These are phyloP conservation scores for Aspergillus wentii DNA, from an alignment of 495 filamentous ascomycete genomes.

Conservation along the genomic window DNA sequence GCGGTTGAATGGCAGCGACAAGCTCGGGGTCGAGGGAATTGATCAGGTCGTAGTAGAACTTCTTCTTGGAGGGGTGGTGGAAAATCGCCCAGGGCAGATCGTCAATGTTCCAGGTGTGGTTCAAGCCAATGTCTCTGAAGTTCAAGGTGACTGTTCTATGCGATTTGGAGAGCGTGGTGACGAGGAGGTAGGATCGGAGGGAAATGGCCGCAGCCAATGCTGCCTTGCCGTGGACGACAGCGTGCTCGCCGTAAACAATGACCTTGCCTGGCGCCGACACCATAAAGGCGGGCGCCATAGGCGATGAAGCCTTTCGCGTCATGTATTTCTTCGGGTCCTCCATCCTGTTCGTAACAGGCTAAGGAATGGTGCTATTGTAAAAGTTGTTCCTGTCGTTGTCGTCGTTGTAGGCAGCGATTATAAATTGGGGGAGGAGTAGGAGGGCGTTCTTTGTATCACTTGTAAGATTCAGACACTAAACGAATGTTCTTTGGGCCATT, in stretches of 20 bases:
- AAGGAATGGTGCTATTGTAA: conserved; percentile 19
- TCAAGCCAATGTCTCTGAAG: conserved; percentile 81
- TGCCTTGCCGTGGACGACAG: conserved; percentile 92
- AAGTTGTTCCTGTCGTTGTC: conserved; percentile 13
- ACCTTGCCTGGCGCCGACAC: conserved; percentile 96
- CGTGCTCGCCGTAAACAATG: conserved; percentile 95
- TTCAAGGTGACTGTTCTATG: conserved; percentile 76
- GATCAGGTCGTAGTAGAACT: conserved; percentile 85
- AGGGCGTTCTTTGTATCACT: no score
- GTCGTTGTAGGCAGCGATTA: conserved; percentile 9
- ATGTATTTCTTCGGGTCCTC: conserved; percentile 20
- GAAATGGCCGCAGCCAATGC: conserved; percentile 94
- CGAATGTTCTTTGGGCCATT: no score
- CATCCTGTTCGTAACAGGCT: conserved; percentile 14
- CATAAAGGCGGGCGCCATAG: conserved; percentile 83
- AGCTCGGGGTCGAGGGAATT: conserved; percentile 80
- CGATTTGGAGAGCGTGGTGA: conserved; percentile 84
- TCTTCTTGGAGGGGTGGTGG: conserved; percentile 75
- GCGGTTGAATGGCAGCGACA: conserved; percentile 69
- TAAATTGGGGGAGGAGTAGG: no score
- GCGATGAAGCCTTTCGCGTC: conserved; percentile 42
- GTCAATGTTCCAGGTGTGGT: conserved; percentile 91
- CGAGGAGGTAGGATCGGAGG: conserved; percentile 89
- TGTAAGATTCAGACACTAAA: no score
- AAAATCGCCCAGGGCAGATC: conserved; percentile 81